Conservation (phyloP, 2,329 filamentous ascomycete species). For the Fusarium mundagurra region DNA sequence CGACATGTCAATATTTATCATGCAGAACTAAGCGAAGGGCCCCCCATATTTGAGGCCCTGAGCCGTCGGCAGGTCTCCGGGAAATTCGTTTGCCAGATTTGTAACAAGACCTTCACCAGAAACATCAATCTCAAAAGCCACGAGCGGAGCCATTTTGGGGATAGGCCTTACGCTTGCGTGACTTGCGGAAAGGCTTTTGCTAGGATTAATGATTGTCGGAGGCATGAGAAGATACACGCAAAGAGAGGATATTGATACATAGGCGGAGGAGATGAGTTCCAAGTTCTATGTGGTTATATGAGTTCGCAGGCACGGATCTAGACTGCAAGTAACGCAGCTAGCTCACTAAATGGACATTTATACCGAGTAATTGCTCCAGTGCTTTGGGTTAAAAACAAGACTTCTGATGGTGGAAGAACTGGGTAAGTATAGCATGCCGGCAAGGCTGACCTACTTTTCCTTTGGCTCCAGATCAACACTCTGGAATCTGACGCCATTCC, state of each 20-base stretch:
- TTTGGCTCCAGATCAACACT: not conserved
- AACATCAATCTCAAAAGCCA: not conserved
- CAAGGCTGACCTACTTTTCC: rapidly evolving
- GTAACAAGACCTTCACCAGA: not conserved
- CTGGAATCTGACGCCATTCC: rapidly evolving
- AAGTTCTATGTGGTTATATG: rapidly evolving
- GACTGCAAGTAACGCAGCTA: not conserved
- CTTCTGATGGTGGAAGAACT: too few relatives aligned
- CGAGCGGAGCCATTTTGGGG: constrained; percentile 2
- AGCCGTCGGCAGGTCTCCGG: not conserved
- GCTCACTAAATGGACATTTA: too few relatives aligned
- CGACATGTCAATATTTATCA: not conserved
- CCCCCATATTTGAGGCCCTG: not conserved
- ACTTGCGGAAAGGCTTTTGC: not conserved
- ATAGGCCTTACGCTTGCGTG: not conserved
- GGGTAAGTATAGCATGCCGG: rapidly evolving
- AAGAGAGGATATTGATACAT: not conserved
- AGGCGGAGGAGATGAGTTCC: rapidly evolving
- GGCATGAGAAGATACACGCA: constrained; percentile 16
- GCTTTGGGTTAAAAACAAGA: too few relatives aligned
- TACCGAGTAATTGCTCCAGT: too few relatives aligned
- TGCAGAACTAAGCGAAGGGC: rapidly evolving
- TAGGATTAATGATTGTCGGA: not conserved
- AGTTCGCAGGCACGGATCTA: rapidly evolving
- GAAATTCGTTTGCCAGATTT: not conserved